Percentiles rank a stretch among this genome's conserved stretches.
These are phyloP conservation scores for Capsicum baccatum DNA, from an alignment of 257 asterid species.

Conservation along the genomic window DNA sequence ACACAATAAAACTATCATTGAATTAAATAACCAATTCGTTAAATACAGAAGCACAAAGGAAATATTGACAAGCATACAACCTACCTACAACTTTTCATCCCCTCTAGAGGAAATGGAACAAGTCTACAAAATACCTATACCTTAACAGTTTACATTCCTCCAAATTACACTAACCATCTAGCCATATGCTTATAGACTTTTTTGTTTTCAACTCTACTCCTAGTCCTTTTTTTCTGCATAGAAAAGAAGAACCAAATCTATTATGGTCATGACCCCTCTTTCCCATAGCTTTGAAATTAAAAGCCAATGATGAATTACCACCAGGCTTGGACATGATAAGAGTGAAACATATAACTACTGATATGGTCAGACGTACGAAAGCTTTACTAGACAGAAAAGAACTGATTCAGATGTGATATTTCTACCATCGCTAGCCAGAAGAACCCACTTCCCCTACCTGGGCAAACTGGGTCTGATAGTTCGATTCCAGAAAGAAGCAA, in stretches of 20 bases:
- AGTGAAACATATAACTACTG: conserved; percentile 18
- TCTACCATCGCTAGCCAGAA: conserved; percentile 40
- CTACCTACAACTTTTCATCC: conserved; percentile 5
- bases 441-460: conserved; percentile 40
- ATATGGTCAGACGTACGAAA: neutral
- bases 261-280: neutral
- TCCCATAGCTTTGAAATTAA: conserved; percentile 26
- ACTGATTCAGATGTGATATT: conserved; percentile 34
- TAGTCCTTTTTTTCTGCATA: neutral
- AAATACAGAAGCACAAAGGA: conserved; percentile 16
- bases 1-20: neutral
- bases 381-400: conserved; percentile 38
- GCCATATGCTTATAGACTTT: neutral
- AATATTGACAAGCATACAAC: neutral
- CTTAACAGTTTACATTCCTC: neutral
- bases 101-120: neutral
- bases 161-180: conserved; percentile 17
- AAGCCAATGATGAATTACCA: conserved; percentile 97
- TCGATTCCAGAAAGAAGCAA: conserved; percentile 46
- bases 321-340: conserved; percentile 46
- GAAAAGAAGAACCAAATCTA: conserved; percentile 12
- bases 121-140: neutral
- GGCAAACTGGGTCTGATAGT: conserved; percentile 34
- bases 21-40: neutral
- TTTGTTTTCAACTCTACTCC: conserved; percentile 23